These are phyloP conservation scores for Leccinum subrobustum DNA, from an alignment of 1,284 basidiomycete genomes.

Conservation along the genomic window DNA sequence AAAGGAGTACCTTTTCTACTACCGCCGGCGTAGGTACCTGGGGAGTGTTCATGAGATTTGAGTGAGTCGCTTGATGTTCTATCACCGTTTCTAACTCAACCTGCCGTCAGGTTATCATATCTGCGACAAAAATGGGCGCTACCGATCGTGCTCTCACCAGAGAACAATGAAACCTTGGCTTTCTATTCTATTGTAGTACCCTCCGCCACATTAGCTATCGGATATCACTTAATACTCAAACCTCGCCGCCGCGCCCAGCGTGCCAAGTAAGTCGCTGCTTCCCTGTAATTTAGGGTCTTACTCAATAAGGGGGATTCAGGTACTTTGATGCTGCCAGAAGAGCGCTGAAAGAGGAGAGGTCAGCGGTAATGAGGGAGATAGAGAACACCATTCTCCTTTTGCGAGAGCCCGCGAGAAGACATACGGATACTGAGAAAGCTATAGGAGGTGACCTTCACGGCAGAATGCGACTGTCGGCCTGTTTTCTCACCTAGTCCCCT, in stretches of 20 bases:
- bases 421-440: constrained; percentile 41
- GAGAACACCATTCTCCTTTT: constrained; percentile 49
- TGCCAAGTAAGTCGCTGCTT: constrained; percentile 30
- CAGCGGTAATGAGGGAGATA: constrained; percentile 56
- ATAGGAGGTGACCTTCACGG: constrained; percentile 30
- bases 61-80: constrained; percentile 24
- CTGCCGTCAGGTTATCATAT: constrained; percentile 37
- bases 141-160: constrained; percentile 52
- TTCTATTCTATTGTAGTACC: constrained; percentile 48
- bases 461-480: constrained; percentile 3
- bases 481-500: constrained; percentile 8
- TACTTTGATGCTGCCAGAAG: constrained; percentile 50
- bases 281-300: constrained; percentile 10
- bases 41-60: constrained; percentile 35
- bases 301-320: constrained; percentile 38
- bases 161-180: constrained; percentile 44
- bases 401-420: constrained; percentile 45
- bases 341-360: constrained; percentile 57
- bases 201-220: constrained; percentile 42
- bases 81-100: constrained; percentile 6
- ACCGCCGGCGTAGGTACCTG: constrained; percentile 31
- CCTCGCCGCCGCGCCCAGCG: constrained; percentile 46
- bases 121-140: constrained; percentile 54
- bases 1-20: constrained; percentile 30
- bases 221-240: constrained; percentile 51